Evolutionary conservation across 2,329 filamentous ascomycete genomes (phyloP), one percentile per base, ranked within the genome.

Genomic region (Bipolaris cookei): DNA sequence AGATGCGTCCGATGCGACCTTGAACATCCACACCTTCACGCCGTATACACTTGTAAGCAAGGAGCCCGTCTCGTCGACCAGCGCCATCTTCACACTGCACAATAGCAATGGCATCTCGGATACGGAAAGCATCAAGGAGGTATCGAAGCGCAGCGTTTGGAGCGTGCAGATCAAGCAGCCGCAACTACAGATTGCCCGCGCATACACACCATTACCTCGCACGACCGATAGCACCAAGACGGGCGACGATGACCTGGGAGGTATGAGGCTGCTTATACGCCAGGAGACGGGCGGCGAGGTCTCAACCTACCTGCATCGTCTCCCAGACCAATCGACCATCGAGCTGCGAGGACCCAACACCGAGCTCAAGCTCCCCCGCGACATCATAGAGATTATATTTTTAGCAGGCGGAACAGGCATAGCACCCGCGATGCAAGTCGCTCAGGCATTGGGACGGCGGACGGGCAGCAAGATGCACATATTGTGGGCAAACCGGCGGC

Each of bases 121-220:
- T n/a, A 61, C 66, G 3, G 67, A 74, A 10, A 69, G 65, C 46
- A 63, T 76, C 5, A 67, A 64, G 34, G 69, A 77, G 30, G 68
- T 66, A 14, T 88, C 86, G 85, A 76, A 77, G 41, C 81, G 85
- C 54, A 89, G 90, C 4, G 83, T 96, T 39, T 96, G 92, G 90
- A 92, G 89, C 61, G 89, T 98, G 32, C 90, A 97, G 79, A 87
- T 97, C 71, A 97, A 96, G 79, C 95, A 98, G 78, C 95, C 95
- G 2, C 88, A 97, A 74, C 79, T 98, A 55, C 93, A 97, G 77
- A 96, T 99, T 66, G 91, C 91, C 41, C 82, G 95, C 60, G 88
- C 92, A 56, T 99, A 99, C 77, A 98, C 95, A 3, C 92, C 94
- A 0, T 80, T 99, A 0, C 94, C 92, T 0, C 83, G 86, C 2